Percentiles rank a stretch among this genome's conserved stretches.
Conservation (phyloP, 108 stramenopile genomes). For the Skeletonema marinoi region DNA sequence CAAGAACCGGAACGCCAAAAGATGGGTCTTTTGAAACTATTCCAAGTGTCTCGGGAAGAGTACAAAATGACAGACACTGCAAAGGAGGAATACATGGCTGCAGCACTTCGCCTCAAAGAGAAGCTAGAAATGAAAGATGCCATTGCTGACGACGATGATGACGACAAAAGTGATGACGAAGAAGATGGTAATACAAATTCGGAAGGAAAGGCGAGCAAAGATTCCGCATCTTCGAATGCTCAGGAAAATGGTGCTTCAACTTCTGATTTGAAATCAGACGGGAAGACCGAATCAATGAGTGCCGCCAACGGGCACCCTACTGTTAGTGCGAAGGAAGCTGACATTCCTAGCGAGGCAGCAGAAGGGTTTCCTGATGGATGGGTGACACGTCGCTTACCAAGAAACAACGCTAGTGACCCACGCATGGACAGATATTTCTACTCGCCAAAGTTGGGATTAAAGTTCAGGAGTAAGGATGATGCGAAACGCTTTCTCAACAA, state of each 20-base stretch:
- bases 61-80: conserved; percentile 60
- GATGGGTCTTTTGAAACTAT: conserved; percentile 60
- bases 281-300: conserved; percentile 1
- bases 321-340: conserved; percentile 10
- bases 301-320: conserved; percentile 21
- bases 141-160: conserved; percentile 66
- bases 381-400: conserved; percentile 18
- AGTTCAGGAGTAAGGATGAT: conserved; percentile 19
- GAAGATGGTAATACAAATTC: conserved; percentile 46
- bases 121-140: conserved; percentile 67
- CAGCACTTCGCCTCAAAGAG: conserved; percentile 74
- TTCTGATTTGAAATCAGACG: conserved; percentile 1
- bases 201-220: neutral
- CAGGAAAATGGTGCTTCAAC: conserved; percentile 9
- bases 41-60: conserved; percentile 48
- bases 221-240: neutral
- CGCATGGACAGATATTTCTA: conserved; percentile 24
- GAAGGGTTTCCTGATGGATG: conserved; percentile 34
- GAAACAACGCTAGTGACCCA: conserved; percentile 16
- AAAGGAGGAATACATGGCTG: conserved; percentile 82
- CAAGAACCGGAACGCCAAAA: conserved; percentile 43
- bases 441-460: conserved; percentile 21
- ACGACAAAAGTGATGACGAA: conserved; percentile 84
- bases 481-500: conserved; percentile 15
- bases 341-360: conserved; percentile 13